Base-by-base conservation (phyloP, 495 filamentous ascomycete genomes). In the Hypoxylon cercidicola region DNA sequence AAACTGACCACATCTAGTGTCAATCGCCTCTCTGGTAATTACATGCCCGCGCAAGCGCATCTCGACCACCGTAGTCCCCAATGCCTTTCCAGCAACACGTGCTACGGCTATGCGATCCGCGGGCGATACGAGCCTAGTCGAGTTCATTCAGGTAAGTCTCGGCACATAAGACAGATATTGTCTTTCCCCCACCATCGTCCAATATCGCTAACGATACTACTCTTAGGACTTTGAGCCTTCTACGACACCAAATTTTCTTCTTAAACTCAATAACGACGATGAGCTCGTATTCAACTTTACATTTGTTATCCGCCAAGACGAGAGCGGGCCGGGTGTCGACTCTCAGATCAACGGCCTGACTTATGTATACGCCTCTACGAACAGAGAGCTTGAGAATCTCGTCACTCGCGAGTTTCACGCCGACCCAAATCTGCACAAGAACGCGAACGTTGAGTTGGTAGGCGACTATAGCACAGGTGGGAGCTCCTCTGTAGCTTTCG, bases 381-480 rank as follows among this genome's bases (percentile, higher is more conserved):
- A 87, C 9, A 89, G 87, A 74, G 95, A 97, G 60, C 84, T 99
- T 11, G 95, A 97, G 69, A 97, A 95, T 65, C 80, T 99, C 21
- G 89, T 97, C 43, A 97, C 92, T 18, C 82, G 93, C 62, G 95
- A 99, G 74, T 97, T 99, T 70, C 92, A 98, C 62, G 93, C 94
- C 25, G 93, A 99, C 66, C 95, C 96, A 0, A 99, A 99, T 74
- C 79, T 99, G 25, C 95, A 99, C 79, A 97, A 97, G 72, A 97
- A 98, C 67, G 85, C 93, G 20, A 97, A 97, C 75, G 95, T 99
- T 11, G 90, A 94, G 60, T 79, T 99, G 12, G 87, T 98, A 7
- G 95, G 95, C 0, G 92, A 95, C 72, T 97, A 86, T 74, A 82
- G 87, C 0, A 99, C 95, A 0, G 88, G 84, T 9, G 92, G 93